Percentiles rank a stretch among this genome's conserved stretches.
Conservation (phyloP, 2,329 filamentous ascomycete species). For the Claviceps sp. region DNA sequence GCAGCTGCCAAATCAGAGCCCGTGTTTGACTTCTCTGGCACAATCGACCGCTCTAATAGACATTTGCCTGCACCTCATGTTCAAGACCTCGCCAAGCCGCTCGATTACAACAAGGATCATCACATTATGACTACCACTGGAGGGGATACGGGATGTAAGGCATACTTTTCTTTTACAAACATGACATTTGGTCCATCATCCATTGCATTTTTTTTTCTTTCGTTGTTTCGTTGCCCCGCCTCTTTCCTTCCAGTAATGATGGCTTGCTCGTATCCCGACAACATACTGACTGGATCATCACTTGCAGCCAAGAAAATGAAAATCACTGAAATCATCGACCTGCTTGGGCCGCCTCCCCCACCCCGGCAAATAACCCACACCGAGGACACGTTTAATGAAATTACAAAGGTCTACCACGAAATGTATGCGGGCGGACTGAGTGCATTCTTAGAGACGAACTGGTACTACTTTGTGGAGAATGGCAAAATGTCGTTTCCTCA, state of each 20-base stretch:
- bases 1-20: conserved; percentile 31
- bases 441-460: conserved; percentile 67
- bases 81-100: conserved; percentile 1
- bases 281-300: neutral
- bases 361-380: conserved; percentile 38
- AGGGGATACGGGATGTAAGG: conserved; percentile 33
- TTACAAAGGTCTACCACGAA: conserved; percentile 58
- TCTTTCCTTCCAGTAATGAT: neutral
- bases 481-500: conserved; percentile 32
- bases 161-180: neutral
- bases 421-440: conserved; percentile 66
- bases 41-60: conserved; percentile 46
- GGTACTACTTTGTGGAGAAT: conserved; percentile 51
- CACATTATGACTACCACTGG: conserved; percentile 11
- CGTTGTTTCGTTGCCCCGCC: neutral
- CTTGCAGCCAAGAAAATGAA: conserved; percentile 39
- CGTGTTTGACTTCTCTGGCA: conserved; percentile 33
- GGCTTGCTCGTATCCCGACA: neutral
- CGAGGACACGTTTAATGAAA: conserved; percentile 46
- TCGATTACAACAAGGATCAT: conserved; percentile 10
- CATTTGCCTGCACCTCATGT: conserved; percentile 1
- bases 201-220: neutral
- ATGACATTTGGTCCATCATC: neutral
- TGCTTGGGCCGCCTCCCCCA: conserved; percentile 46
- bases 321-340: conserved; percentile 57